Base-by-base conservation (phyloP, 2,329 filamentous ascomycete species). In the Cladosporium sp. region DNA sequence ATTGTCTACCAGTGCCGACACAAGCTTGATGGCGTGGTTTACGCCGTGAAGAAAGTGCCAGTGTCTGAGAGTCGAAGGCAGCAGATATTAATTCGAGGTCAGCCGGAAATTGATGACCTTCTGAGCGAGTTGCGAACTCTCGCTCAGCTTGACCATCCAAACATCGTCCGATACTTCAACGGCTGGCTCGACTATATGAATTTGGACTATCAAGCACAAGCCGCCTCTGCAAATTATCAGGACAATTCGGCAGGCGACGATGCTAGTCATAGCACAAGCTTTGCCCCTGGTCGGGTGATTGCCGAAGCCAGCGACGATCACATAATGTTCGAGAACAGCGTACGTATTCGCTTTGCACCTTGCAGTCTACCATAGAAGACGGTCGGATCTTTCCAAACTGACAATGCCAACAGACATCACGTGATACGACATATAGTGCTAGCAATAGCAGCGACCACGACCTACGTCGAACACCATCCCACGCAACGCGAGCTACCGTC, bases 11-110 rank as follows among this genome's bases (percentile, higher is more conserved):
- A 85, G 68, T 87, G 84, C 13, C 82, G 79, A 57, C 85, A 90
- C 68, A 82, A 83, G 59, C 82, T 90, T 6, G 88, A 91, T 71
- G 82, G 84, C 7, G 82, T 84, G 53, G 78, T 83, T 43, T 91
- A 90, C 70, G 88, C 88, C 0, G 81, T 91, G 58, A 91, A 91
- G 73, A 87, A 88, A 67, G 87, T 91, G 8, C 81, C 83, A 77
- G 48, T 65, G 18, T 56, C 57, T 43, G 49, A 58, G 21, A 36
- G 46, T n/a, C 54, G 84, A 26, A 77, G 87, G 11, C 80, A 81
- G 39, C 81, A 80, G 67, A 80, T 88, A n/a, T 79, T 83, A 56
- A 77, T 82, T 61, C 79, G 81, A 25, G 84, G 83, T 0, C 77
- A 83, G 34, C 77, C 81, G 61, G 85, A 86, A 66, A 75, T 88